Evolutionary conservation across 345 rosid genomes (phyloP).

Genomic region (Excoecaria cochinchinensis): DNA sequence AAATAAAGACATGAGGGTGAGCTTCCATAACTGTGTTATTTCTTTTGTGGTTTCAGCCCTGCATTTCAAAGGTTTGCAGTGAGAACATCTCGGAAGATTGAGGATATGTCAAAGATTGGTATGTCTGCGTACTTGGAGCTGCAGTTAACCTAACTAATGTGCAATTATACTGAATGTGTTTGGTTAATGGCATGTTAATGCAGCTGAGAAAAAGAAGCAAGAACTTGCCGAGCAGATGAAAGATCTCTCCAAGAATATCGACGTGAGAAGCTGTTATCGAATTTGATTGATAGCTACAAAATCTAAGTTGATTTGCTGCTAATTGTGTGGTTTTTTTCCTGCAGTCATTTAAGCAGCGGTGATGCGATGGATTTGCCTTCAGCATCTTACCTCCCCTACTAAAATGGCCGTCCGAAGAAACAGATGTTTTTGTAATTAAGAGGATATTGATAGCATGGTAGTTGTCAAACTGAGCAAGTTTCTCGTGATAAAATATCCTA

Average conservation of each 20-base stretch:
- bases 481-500: not conserved
- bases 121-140: slow-evolving; percentile 6
- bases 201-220: slow-evolving; percentile 57
- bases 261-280: slow-evolving; percentile 22
- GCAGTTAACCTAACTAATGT: not conserved
- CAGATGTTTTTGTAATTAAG: not conserved
- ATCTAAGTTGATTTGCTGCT: not conserved
- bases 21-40: not conserved
- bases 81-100: slow-evolving; percentile 68
- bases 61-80: slow-evolving; percentile 91
- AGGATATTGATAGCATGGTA: not conserved
- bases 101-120: slow-evolving; percentile 61
- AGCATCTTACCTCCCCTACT: not conserved
- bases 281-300: not conserved
- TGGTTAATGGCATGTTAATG: not conserved
- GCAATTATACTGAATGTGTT: not conserved
- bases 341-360: slow-evolving; percentile 40
- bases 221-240: slow-evolving; percentile 59
- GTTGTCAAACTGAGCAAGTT: not conserved
- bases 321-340: not conserved
- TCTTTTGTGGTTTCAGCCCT: slow-evolving; percentile 41
- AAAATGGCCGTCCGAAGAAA: not conserved
- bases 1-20: not conserved
- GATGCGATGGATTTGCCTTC: not conserved
- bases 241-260: slow-evolving; percentile 49